Conservation (phyloP, 257 asterid genomes). For the Solanum neorickii region DNA sequence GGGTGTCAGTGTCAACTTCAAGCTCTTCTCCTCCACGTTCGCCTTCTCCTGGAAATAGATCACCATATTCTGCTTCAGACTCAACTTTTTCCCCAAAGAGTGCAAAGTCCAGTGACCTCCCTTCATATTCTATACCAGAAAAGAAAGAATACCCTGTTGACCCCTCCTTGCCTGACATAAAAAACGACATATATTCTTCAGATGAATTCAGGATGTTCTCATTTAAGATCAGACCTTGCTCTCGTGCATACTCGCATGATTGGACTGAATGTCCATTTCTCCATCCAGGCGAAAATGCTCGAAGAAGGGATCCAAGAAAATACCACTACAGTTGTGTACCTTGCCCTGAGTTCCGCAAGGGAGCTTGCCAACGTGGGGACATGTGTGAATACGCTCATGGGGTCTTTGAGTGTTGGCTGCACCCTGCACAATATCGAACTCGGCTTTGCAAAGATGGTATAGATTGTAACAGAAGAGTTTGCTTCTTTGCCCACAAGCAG, state of each 20-base stretch:
- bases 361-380: conserved; percentile 2
- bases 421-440: conserved; percentile 13
- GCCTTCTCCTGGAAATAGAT: conserved; percentile 30
- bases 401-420: conserved; percentile 9
- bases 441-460: conserved; percentile 9
- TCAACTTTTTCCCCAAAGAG: conserved; percentile 20
- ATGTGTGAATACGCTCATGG: conserved; percentile 10
- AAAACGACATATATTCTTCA: conserved; percentile 56
- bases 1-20: conserved; percentile 14
- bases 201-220: conserved; percentile 7
- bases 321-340: conserved; percentile 7
- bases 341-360: conserved; percentile 7
- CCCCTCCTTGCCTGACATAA: conserved; percentile 78
- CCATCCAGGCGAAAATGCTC: conserved; percentile 25
- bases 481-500: conserved; percentile 7
- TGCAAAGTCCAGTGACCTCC: conserved; percentile 16
- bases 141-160: conserved; percentile 70
- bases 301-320: conserved; percentile 5
- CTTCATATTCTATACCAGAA: conserved; percentile 21
- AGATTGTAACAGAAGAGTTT: conserved; percentile 5
- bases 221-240: conserved; percentile 9
- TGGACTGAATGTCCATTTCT: conserved; percentile 84
- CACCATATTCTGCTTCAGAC: conserved; percentile 28
- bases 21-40: conserved; percentile 37
- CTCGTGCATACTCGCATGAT: conserved; percentile 1